Percentiles rank a stretch among this genome's conserved stretches.
These are phyloP conservation scores for Komagataella populi DNA, from an alignment of 805 yeast genomes.

Conservation along the genomic window DNA sequence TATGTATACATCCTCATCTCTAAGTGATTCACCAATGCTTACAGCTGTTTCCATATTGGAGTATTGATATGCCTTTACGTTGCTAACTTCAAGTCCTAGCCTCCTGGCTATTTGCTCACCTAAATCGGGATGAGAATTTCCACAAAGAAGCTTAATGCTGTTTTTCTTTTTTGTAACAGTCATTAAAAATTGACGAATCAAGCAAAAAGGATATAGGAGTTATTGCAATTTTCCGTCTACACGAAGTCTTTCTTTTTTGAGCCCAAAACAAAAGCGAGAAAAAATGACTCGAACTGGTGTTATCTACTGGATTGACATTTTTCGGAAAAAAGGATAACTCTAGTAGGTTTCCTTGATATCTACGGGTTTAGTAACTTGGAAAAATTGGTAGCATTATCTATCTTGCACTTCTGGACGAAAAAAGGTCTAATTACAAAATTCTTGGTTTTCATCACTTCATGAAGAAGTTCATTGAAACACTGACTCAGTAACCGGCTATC, in stretches of 20 bases:
- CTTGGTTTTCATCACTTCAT: too few species aligned
- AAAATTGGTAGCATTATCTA: neutral
- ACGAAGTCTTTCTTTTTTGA: too few species aligned
- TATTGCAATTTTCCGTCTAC: too few species aligned
- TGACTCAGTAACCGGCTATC: neutral
- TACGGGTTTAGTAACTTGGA: neutral
- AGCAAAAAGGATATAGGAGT: too few species aligned
- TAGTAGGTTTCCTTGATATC: too few species aligned
- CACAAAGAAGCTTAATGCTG: slow-evolving; percentile 36
- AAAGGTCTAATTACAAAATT: too few species aligned
- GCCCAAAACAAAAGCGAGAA: too few species aligned
- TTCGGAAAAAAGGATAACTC: too few species aligned
- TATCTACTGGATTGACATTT: too few species aligned
- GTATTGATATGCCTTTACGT: slow-evolving; percentile 72
- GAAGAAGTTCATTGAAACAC: too few species aligned
- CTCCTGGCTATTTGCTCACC: slow-evolving; percentile 57
- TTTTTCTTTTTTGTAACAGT: slow-evolving; percentile 21
- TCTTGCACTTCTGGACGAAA: neutral
- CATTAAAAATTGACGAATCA: slow-evolving; percentile 8
- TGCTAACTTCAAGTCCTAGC: slow-evolving; percentile 55
- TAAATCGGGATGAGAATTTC: slow-evolving; percentile 76
- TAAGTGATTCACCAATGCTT: slow-evolving; percentile 72
- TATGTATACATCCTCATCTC: slow-evolving; percentile 83
- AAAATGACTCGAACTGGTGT: too few species aligned
- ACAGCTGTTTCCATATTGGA: slow-evolving; percentile 85